Evolutionary conservation across 1,139 yeast species (phyloP), one percentile per base, ranked within the genome.

Genomic region (Magnusiomyces tetraspermus): DNA sequence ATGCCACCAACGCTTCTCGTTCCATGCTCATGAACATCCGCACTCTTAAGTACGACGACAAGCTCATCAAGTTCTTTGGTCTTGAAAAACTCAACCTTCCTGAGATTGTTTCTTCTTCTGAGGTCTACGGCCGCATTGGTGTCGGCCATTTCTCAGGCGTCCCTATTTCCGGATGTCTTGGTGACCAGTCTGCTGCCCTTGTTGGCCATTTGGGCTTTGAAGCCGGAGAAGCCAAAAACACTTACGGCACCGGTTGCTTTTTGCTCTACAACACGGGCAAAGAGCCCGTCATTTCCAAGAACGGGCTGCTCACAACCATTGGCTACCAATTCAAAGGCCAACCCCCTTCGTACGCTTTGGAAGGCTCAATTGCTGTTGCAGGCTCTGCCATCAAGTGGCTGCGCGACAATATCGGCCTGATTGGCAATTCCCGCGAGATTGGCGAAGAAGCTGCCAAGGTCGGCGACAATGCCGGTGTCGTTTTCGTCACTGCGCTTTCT

Each of bases 211-310:
- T 87, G 68, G 96, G 96, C 1, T 80, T 87, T 63, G 76, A 78
- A 59, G 77, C 81, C 33, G 97, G 97, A 53, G 80, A 85, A 51
- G 96, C 96, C 43, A 90, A 90, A 70, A 87, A 95, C 75, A 90
- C 97, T n/a, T 90, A 89, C 66, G 97, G 97, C 60, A 90, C 97
- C 1, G 97, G 97, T 59, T 88, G 96, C 68, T 90, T 90, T 76
- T 70, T 90, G 59, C 75, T 90, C 59, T 88, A 85, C 75, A 90
- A 90, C 71, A 87, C 96, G 2, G 97, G 97, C 53, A 69, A 74
- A 48, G 61, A 61, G 54, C 71, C 74, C 13, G 69, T 71, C 28
- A 78, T 83, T 49, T 81, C 90, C 43, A 75, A 78, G 44, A 82
- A 85, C 65, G 97, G 97, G 49, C 82, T 95, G 11, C 76, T 90